Conservation (phyloP, 306 rosid species). For the Inga leiocalycina region DNA sequence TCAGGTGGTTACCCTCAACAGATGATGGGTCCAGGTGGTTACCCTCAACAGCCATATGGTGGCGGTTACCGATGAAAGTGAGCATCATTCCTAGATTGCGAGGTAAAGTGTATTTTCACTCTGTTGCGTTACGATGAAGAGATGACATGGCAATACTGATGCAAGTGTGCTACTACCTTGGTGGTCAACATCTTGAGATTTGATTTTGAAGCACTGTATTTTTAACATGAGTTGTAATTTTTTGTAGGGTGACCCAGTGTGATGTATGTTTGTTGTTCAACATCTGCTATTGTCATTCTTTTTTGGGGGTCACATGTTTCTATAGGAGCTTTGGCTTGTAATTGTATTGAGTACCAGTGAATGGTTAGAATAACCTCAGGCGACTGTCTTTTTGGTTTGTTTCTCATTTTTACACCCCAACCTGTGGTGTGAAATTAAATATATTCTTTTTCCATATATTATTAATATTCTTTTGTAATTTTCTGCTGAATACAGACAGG, state of each 20-base stretch:
- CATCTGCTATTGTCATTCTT: conserved; percentile 41
- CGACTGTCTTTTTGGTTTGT: conserved; percentile 38
- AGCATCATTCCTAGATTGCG: conserved; percentile 24
- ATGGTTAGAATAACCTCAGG: conserved; percentile 42
- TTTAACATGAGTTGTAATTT: conserved; percentile 41
- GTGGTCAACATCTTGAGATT: conserved; percentile 38
- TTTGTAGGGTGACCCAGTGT: conserved; percentile 49
- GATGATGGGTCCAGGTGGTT: conserved; percentile 80
- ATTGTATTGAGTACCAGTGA: conserved; percentile 37
- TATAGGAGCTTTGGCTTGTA: conserved; percentile 39
- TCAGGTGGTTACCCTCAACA: conserved; percentile 73
- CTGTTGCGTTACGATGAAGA: conserved; percentile 39
- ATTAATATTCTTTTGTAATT: background rate
- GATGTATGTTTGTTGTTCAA: conserved; percentile 46
- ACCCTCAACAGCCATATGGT: conserved; percentile 78
- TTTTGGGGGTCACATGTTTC: conserved; percentile 55
- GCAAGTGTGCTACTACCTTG: conserved; percentile 27
- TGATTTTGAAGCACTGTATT: conserved; percentile 47
- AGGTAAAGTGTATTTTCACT: conserved; percentile 29
- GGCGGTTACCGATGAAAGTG: conserved; percentile 68
- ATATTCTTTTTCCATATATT: conserved; percentile 21
- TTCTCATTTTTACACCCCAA: conserved; percentile 44
- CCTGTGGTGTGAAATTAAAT: conserved; percentile 44
- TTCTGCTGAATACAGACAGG: background rate
- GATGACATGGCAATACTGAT: conserved; percentile 30